A percentile compares a stretch with the other conserved stretches of the same genome.
Evolutionary conservation across 495 filamentous ascomycete genomes (phyloP).

Genomic region (Penicillium verhagenii): DNA sequence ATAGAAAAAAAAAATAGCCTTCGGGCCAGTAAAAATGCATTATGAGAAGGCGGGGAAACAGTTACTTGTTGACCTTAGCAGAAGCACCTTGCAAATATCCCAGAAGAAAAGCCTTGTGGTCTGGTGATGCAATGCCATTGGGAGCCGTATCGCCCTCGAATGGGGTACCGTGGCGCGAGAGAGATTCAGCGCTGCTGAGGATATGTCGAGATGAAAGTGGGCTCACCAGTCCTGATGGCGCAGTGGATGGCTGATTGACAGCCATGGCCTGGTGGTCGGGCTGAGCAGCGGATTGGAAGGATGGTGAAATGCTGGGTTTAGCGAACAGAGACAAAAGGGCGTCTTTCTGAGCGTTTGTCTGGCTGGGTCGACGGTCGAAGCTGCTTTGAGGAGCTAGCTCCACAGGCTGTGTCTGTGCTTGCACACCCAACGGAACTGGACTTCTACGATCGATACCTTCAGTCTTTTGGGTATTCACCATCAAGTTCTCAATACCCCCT

Average conservation of each 20-base stretch:
- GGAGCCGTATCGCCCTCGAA: conserved; percentile 48
- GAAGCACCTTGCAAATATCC: conserved; percentile 70
- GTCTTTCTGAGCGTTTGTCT: conserved; percentile 62
- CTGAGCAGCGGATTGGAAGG: conserved; percentile 15
- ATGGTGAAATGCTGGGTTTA: conserved; percentile 46
- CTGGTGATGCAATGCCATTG: conserved; percentile 57
- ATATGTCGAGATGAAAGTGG: conserved; percentile 46
- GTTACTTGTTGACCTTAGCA: conserved; percentile 44
- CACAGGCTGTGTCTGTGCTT: neutral
- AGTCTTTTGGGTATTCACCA: conserved; percentile 9
- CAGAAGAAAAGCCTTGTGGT: conserved; percentile 74
- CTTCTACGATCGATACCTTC: conserved; percentile 14
- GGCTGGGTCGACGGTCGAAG: conserved; percentile 43
- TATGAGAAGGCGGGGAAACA: neutral
- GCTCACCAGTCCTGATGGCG: conserved; percentile 38
- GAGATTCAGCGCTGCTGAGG: conserved; percentile 36
- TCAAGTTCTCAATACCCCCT: conserved; percentile 23
- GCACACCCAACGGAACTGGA: conserved; percentile 10
- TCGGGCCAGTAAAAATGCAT: neutral
- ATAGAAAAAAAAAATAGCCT: neutral
- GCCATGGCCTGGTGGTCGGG: conserved; percentile 26
- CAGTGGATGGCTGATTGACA: conserved; percentile 15
- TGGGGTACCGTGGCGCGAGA: conserved; percentile 36
- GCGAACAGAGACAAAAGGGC: conserved; percentile 69
- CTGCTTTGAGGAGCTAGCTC: conserved; percentile 13